Evolutionary conservation across 2,329 filamentous ascomycete species (phyloP).

Genomic region (Tolypocladium guangdongense): DNA sequence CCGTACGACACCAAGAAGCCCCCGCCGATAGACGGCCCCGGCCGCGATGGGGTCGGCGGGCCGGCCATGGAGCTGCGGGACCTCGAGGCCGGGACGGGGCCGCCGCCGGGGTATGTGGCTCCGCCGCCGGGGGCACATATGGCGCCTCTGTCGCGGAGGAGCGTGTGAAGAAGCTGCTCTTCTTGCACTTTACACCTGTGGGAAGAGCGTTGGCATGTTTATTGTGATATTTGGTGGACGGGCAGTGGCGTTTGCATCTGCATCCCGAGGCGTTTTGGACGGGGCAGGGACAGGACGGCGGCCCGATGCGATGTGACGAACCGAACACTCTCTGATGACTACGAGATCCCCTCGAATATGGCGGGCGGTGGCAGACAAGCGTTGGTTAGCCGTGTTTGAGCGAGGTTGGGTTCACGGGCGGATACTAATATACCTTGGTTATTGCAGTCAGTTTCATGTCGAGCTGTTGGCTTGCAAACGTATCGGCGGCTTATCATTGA

Average conservation of each 20-base stretch:
- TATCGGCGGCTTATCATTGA: not conserved
- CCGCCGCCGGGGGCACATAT: slow-evolving; percentile 11
- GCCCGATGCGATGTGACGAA: not conserved
- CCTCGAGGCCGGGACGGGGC: slow-evolving; percentile 11
- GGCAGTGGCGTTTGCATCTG: not conserved
- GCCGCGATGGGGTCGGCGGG: not conserved
- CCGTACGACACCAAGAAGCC: slow-evolving; percentile 38
- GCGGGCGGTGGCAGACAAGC: not conserved
- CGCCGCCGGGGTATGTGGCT: slow-evolving; percentile 18
- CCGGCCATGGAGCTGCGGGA: slow-evolving; percentile 13
- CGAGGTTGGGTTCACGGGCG: not conserved
- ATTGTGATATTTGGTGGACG: not conserved
- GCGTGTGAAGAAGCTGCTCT: not conserved
- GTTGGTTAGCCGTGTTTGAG: not conserved
- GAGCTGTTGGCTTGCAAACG: too few species aligned
- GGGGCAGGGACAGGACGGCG: not conserved
- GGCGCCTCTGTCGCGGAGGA: not conserved
- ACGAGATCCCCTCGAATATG: not conserved
- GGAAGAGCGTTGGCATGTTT: not conserved
- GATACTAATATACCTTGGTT: too few species aligned
- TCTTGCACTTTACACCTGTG: not conserved
- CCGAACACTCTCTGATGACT: not conserved
- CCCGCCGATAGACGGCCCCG: not conserved
- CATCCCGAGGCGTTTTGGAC: not conserved
- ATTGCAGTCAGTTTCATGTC: too few species aligned